These are phyloP conservation scores for Zalaria sp. DNA, from an alignment of 2,329 filamentous ascomycete species.

Conservation along the genomic window DNA sequence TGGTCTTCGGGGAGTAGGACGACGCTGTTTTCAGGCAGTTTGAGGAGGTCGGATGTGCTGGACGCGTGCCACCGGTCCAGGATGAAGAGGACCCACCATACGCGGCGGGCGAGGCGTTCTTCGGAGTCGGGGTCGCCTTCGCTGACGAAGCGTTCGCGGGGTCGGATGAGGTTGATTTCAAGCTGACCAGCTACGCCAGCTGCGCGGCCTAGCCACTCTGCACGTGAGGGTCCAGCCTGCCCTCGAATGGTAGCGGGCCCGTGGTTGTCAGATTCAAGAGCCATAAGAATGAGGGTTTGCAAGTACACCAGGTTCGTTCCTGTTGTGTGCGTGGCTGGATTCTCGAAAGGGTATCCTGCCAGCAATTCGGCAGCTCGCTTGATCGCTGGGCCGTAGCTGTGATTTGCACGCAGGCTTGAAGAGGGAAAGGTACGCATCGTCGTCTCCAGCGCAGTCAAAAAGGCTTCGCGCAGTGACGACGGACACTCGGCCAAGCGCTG, in stretches of 20 bases:
- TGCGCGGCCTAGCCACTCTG: conserved; percentile 48
- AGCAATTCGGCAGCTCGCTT: conserved; percentile 30
- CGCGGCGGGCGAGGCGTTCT: conserved; percentile 46
- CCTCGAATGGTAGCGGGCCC: conserved; percentile 32
- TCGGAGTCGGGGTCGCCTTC: conserved; percentile 45
- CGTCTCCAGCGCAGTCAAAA: conserved; percentile 47
- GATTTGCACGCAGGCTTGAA: conserved; percentile 20
- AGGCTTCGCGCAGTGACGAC: conserved; percentile 45
- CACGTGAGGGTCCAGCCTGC: conserved; percentile 32
- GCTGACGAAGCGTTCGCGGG: conserved; percentile 22
- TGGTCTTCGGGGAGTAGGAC: conserved; percentile 47
- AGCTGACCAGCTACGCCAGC: conserved; percentile 52
- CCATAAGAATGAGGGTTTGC: conserved; percentile 52
- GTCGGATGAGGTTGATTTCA: conserved; percentile 41
- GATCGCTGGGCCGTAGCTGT: conserved; percentile 19
- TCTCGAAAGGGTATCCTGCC: conserved; percentile 30
- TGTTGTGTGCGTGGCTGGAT: conserved; percentile 23
- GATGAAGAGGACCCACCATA: conserved; percentile 60
- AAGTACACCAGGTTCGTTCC: conserved; percentile 41
- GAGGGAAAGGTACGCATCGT: conserved; percentile 42
- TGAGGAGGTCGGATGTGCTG: conserved; percentile 47
- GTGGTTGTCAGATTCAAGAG: conserved; percentile 49
- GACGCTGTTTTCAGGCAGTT: conserved; percentile 49
- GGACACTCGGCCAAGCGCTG: conserved; percentile 44
- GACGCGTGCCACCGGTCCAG: conserved; percentile 62